Evolutionary conservation across 805 yeast species (phyloP), one percentile per base, ranked within the genome.

Genomic region (Hanseniaspora clermontiae): DNA sequence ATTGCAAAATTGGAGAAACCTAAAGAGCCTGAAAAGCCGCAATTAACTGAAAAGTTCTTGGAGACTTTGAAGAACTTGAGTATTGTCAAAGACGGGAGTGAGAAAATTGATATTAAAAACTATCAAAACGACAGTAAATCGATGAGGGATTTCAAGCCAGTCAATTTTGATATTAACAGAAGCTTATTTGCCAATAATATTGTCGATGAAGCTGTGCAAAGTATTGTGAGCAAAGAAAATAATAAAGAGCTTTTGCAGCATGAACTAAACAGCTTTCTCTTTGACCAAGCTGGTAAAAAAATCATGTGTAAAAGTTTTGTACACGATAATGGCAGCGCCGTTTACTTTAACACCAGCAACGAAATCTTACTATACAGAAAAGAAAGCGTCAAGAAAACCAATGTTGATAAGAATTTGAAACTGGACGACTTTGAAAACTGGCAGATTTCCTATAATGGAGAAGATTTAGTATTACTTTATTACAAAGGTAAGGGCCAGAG

Each of bases 251-350:
- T 32, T 15, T 15, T 51, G 20, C 43, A 38, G 10, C 49, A 51
- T 7, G 38, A 17, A 17, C 7, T 51, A 17, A 63, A 61, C 59
- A 45, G 60, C 51, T 64, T 65, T 55, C 45, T 55, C 57, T 19
- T 31, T 43, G 19, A 49, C 39, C 15, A n/a, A 10, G 19, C 8
- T 7, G 48, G 48, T 7, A 45, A 45, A 11, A 45, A 45, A 15
- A 15, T 45, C 8, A 17, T 31, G 38, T 15, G 20, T 17, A 45
- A 45, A 17, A 36, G n/a, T 17, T 51, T 20, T 19, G 24, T 31
- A 5, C 55, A 51, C 36, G 14, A 2, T 4, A 51, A 51, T 29
- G 49, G 43, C 1, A 38, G 24, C 19, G 37, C 39, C 5, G n/a
- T 43, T 6, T 45, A n/a, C 15, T 31, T 31, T 15, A 45, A 31